Evolutionary conservation across 192 early-diverging fungal genomes (phyloP), one percentile per base, ranked within the genome.

Genomic region (Backusella mclennaniae): DNA sequence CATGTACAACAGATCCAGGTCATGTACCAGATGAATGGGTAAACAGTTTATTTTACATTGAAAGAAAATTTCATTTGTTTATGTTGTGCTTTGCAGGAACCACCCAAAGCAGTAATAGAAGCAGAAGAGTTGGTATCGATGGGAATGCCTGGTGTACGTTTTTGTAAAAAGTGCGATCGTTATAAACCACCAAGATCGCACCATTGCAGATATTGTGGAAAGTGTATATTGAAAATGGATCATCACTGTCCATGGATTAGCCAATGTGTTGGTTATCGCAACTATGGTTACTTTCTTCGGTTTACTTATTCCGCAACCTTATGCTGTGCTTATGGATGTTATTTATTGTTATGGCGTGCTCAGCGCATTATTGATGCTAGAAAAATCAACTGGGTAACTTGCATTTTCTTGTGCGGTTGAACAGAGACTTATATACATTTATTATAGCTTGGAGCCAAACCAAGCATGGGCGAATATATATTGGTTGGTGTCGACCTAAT

Each of bases 171-270:
- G 8, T 92, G 91, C 33, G 73, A 88, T 9, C 53, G 66, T 52
- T 87, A 88, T 76, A 95, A 94, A 81, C 94, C 94, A 23, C 91
- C 93, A 6, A 84, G 94, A 67, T 80, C 92, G n/a, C 93, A 94
- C 82, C 94, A 95, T 76, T 95, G 94, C 76, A 78, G 87, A 8
- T 84, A 86, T 38, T 95, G 94, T 80, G 86, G 90, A 66, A 86
- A 86, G 38, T 95, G 94, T 85, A 88, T 94, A 38, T 88, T 95
- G 68, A 93, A 92, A 74, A 93, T 95, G 92, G 94, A 95, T 73
- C 94, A 95, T 76, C 94, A 95, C 77, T 95, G 94, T 66, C 96
- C 96, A 7, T 99, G 96, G 95, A 90, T 96, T 76, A 88, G 91
- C 83, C 91, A 96, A 82, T 96, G 95, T 80, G 85, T 98, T 69